phyloP scores from a whole-genome alignment of 2,329 filamentous ascomycete species.

The Teratosphaeria nubilosa region DNA sequence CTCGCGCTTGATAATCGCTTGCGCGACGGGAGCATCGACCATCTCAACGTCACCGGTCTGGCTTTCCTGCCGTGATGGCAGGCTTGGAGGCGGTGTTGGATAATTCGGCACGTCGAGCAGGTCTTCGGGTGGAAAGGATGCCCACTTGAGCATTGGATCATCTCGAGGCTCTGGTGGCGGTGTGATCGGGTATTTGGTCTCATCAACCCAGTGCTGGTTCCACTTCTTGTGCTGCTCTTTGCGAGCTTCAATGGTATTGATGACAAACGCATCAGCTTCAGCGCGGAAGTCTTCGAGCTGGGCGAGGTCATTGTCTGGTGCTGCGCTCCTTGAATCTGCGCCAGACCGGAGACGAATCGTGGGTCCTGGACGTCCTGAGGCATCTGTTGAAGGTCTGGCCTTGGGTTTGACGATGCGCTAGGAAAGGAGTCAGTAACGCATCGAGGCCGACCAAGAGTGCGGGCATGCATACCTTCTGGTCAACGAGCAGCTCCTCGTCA shows the following conservation, averaged over 20 bases:
- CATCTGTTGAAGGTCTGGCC: constrained; percentile 45
- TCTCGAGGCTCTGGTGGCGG: constrained; percentile 52
- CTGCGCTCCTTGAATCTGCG: constrained; percentile 53
- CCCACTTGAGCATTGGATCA: constrained; percentile 18
- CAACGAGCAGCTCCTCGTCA: constrained; percentile 81
- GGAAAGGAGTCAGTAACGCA: constrained; percentile 17
- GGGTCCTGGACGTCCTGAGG: constrained; percentile 51
- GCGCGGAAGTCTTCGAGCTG: constrained; percentile 64
- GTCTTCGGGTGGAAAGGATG: constrained; percentile 16
- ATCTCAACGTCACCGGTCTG: constrained; percentile 27
- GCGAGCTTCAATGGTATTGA: constrained; percentile 74
- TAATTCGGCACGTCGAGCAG: constrained; percentile 16
- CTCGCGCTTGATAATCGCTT: not conserved
- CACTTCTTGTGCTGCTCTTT: constrained; percentile 81
- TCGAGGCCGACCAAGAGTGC: not conserved
- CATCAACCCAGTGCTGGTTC: constrained; percentile 83
- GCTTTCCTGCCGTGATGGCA: constrained; percentile 29
- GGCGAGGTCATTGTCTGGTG: constrained; percentile 63
- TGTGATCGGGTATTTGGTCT: constrained; percentile 75
- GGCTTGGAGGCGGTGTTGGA: constrained; percentile 38
- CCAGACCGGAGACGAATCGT: constrained; percentile 35
- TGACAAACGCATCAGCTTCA: constrained; percentile 73
- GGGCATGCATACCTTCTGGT: constrained; percentile 65
- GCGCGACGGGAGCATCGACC: constrained; percentile 12
- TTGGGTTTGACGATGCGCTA: constrained; percentile 35